Evolutionary conservation across 306 rosid genomes (phyloP), one percentile per base, ranked within the genome.

Genomic region (Quillaja saponaria): DNA sequence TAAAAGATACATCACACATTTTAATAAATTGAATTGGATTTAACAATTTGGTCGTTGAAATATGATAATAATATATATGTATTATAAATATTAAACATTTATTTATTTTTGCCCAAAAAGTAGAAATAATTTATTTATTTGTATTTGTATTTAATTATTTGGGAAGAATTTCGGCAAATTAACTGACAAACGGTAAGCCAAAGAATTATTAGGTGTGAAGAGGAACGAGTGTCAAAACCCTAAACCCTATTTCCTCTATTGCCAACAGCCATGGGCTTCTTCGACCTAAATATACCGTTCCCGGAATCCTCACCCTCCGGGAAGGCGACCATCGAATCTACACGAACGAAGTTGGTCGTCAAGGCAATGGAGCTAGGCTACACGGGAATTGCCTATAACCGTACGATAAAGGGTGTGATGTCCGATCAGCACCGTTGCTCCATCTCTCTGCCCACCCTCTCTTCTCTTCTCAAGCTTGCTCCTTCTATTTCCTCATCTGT

Each of bases 361-460:
- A 81, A 81, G 67, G 90, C 88, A 57, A 78, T 92, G 86, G 95
- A 88, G 74, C 73, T 92, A 8, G 98, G 98, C 62, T 89, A 86
- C 80, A 73, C 89, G 0, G 96, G 98, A 34, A 73, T 92, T 55
- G 96, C 98, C 44, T 88, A 88, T 69, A 81, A 84, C 83, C 90
- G 89, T 53, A 79, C 82, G 17, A 86, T 89, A 71, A 84, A 78
- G 54, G 96, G 96, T 58, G 81, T 86, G 4, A 92, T 92, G 94
- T 86, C 98, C 38, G 96, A 92, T 56, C 71, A 56, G 18, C 89
- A 92, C 72, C 90, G 90, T 50, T 92, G 98, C 74, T 68, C 86
- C 34, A 86, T 88, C 58, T 42, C 82, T 7, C 83, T 61, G 10
- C 87, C 86, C 15, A 51, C 84, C 1, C 79, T 88, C 54, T 71